phyloP scores from a whole-genome alignment of 1,139 yeast species.

The Debaryomyces nepalensis region DNA sequence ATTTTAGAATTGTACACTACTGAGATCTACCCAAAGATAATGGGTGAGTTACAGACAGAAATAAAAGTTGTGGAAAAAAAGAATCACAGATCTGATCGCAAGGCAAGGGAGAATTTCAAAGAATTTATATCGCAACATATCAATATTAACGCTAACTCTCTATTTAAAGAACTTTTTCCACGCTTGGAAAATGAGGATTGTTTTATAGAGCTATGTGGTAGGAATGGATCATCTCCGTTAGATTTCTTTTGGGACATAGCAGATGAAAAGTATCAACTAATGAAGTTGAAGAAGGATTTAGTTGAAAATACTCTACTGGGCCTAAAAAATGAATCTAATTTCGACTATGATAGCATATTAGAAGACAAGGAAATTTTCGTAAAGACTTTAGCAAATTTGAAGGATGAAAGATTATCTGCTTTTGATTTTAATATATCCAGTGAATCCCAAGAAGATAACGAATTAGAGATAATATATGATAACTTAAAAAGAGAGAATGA shows the following conservation, averaged over 20 bases:
- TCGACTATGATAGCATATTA: constrained; percentile 23
- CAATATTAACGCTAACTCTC: constrained; percentile 56
- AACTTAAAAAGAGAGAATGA: constrained; percentile 31
- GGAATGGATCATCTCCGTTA: constrained; percentile 78
- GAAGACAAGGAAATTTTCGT: constrained; percentile 26
- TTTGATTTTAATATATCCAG: constrained; percentile 21
- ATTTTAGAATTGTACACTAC: constrained; percentile 57
- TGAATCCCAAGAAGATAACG: constrained; percentile 24
- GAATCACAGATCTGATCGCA: constrained; percentile 62
- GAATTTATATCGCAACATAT: constrained; percentile 45
- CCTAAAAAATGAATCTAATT: constrained; percentile 18
- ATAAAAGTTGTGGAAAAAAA: constrained; percentile 39
- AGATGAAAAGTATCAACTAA: constrained; percentile 61
- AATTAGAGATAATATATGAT: constrained; percentile 31
- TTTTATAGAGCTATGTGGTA: constrained; percentile 69
- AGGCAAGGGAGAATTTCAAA: constrained; percentile 65
- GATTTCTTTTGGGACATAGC: constrained; percentile 80
- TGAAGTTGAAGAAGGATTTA: constrained; percentile 64
- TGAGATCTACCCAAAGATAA: constrained; percentile 48
- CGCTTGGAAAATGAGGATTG: constrained; percentile 59
- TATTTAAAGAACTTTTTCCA: constrained; percentile 62
- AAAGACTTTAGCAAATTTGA: constrained; percentile 21
- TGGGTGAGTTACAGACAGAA: constrained; percentile 37
- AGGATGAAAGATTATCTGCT: constrained; percentile 35
- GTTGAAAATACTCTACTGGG: constrained; percentile 57